Conservation (phyloP, 2,329 filamentous ascomycete genomes). For the Aspergillus unguis region DNA sequence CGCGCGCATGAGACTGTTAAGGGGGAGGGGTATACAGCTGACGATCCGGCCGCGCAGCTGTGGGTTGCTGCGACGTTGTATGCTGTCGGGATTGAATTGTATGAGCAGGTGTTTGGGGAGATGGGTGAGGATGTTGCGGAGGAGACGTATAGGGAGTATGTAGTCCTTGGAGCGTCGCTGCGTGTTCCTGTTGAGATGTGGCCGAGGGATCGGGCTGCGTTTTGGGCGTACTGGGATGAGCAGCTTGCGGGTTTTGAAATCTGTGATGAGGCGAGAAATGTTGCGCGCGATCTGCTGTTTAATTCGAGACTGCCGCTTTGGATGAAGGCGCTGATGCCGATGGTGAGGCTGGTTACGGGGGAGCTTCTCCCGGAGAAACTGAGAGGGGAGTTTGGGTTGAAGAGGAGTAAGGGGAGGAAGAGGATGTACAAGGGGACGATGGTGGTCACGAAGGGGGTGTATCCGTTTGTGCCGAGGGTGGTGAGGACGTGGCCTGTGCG, state of each 20-base stretch:
- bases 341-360: conserved; percentile 29
- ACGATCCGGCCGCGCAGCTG: conserved; percentile 38
- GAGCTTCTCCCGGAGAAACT: conserved; percentile 35
- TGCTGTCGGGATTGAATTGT: conserved; percentile 34
- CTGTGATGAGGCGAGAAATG: conserved; percentile 27
- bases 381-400: conserved; percentile 34
- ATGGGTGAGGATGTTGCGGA: conserved; percentile 26
- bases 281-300: conserved; percentile 28
- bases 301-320: conserved; percentile 27
- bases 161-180: conserved; percentile 25
- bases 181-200: conserved; percentile 36
- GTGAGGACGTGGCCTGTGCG: conserved; percentile 30
- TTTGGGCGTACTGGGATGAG: conserved; percentile 40
- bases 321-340: conserved; percentile 25
- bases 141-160: conserved; percentile 27
- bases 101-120: conserved; percentile 36
- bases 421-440: conserved; percentile 31
- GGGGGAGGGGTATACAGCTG: conserved; percentile 34
- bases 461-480: conserved; percentile 32
- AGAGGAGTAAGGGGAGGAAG: conserved; percentile 25
- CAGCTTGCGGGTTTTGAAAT: conserved; percentile 34
- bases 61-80: conserved; percentile 44
- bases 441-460: conserved; percentile 32
- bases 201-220: conserved; percentile 33
- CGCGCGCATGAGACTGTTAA: conserved; percentile 32